Percentiles rank a stretch among this genome's conserved stretches.
phyloP scores from a whole-genome alignment of 1,284 basidiomycete genomes.

The Papiliotrema terrestris region DNA sequence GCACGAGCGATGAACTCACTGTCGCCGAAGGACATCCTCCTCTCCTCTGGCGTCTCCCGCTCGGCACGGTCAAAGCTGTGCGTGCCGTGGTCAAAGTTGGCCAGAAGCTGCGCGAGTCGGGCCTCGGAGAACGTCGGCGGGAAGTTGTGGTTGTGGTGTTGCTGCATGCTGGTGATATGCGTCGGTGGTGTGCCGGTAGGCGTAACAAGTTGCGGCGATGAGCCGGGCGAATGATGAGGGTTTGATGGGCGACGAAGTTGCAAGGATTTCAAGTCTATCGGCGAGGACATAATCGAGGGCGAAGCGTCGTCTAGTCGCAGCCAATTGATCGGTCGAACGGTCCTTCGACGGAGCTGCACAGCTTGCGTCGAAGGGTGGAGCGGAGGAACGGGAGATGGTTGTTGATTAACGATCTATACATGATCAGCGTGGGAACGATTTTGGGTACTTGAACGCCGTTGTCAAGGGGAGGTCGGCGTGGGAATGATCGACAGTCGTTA shows the following conservation, averaged over 20 bases:
- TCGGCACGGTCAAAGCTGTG: slow-evolving; percentile 22
- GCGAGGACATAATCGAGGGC: not conserved
- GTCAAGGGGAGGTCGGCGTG: too few relatives aligned
- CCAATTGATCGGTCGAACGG: not conserved
- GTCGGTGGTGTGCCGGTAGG: slow-evolving; percentile 9
- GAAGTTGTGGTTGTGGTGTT: not conserved
- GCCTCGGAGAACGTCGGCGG: slow-evolving; percentile 10
- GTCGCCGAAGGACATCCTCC: not conserved
- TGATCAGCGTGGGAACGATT: too few relatives aligned
- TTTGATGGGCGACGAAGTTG: not conserved
- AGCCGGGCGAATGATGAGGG: not conserved
- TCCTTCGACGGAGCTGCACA: not conserved
- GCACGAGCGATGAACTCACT: not conserved
- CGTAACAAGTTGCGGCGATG: slow-evolving; percentile 10
- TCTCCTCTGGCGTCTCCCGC: slow-evolving; percentile 6
- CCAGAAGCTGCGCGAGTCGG: slow-evolving; percentile 19
- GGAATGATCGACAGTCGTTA: too few relatives aligned
- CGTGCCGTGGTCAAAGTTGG: slow-evolving; percentile 20
- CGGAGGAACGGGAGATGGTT: not conserved
- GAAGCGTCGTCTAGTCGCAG: not conserved
- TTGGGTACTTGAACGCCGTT: too few relatives aligned
- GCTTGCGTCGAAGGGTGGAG: not conserved
- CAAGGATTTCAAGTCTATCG: not conserved
- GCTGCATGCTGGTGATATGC: too few relatives aligned
- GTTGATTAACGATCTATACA: too few relatives aligned